Evolutionary conservation across 139 green algal genomes (phyloP), one percentile per base, ranked within the genome.

Genomic region (Closterium sp.): DNA sequence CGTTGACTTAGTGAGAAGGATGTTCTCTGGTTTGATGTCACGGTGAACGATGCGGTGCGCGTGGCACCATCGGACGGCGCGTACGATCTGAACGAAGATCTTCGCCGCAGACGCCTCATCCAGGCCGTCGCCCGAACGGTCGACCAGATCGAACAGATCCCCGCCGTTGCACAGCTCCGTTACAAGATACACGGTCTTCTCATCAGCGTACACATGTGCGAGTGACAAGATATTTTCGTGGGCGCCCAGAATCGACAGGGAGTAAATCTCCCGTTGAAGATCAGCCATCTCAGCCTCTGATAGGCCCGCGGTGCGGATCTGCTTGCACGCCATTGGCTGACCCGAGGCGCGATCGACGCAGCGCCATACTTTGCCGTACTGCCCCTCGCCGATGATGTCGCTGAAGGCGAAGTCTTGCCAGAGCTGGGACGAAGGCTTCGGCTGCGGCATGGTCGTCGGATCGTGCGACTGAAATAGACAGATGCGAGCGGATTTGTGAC

Each of bases 141-240:
- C 70, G n/a, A 91, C 32, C 1, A 86, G 22, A 34, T 92, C 90
- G 27, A 90, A 31, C 0, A 92, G 86, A 50, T 92, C 90, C 62
- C 90, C 90, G 32, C 90, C 90, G 4, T 70, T 32, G 70, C 90
- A 92, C 24, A 92, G 70, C 90, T 92, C 90, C 90, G 89, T 92
- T 22, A 92, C 70, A 11, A 92, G 28, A 86, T 92, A 92, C 3
- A 92, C 32, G n/a, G 28, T 19, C 27, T 42, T 88, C 0, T 42
- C n/a, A 1, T 92, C 90, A 0, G 90, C 70, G 34, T 90, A 90
- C 4, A 50, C 45, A 27, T 92, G 19, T 4, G 17, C 32, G 22
- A 92, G 34, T 6, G 38, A 28, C 28, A 92, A 1, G 6, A 92
- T 50, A 17, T 29, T 31, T 22, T 31, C 24, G 29, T 85, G n/a